These are phyloP conservation scores for Biancaea sappan DNA, from an alignment of 306 rosid species.

Conservation along the genomic window DNA sequence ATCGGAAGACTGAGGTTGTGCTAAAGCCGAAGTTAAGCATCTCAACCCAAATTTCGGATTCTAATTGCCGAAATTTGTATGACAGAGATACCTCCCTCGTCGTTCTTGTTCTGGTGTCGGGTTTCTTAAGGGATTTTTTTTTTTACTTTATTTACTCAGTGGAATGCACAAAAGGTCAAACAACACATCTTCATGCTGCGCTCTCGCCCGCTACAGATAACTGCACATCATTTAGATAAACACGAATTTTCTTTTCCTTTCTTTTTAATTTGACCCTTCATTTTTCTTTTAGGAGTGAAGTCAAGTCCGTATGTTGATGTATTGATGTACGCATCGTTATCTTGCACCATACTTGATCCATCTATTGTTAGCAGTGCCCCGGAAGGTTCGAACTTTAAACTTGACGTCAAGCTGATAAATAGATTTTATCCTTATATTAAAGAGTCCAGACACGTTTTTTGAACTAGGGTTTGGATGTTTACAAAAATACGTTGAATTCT, in stretches of 20 bases:
- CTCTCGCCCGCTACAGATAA: no score
- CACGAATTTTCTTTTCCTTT: not conserved
- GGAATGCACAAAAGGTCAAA: not conserved
- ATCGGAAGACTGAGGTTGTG: not conserved
- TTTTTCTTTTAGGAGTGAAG: not conserved
- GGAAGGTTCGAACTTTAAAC: not conserved
- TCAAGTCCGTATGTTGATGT: no score
- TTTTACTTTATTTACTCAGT: not conserved
- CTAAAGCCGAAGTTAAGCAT: not conserved
- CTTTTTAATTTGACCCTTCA: not conserved
- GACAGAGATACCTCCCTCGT: not conserved
- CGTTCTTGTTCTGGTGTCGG: not conserved
- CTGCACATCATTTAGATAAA: no score
- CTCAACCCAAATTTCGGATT: not conserved
- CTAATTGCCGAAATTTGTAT: not conserved
- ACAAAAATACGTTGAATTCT: no score
- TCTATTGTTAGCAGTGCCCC: not conserved
- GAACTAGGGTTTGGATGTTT: no score
- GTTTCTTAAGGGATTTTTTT: not conserved
- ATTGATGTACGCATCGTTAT: not conserved
- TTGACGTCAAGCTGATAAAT: not conserved
- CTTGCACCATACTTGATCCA: not conserved
- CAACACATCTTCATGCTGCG: not conserved
- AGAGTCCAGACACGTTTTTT: no score
- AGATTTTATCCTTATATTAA: no score